Base-by-base conservation (phyloP, 169 alveolate genomes). In the Eimeria acervulina region DNA sequence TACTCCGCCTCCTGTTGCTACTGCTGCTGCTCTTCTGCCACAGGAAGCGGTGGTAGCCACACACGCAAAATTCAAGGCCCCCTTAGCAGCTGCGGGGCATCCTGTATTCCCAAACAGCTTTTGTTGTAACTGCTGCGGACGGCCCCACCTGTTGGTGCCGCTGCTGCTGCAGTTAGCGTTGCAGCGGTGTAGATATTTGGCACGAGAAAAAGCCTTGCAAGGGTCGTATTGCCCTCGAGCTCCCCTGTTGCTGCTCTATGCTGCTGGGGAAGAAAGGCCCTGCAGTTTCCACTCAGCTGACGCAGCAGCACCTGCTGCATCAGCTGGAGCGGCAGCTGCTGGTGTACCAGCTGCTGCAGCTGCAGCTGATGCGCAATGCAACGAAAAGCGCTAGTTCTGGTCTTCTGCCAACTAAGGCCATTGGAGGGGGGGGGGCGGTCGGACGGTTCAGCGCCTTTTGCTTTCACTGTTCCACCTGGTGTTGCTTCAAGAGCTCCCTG, bases 401-500 rank as follows among this genome's bases (percentile, higher is more conserved):
- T 26, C 28, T 28, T 21, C 70, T 81, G 44, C 31, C 72, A 26
- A 19, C 21, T 31, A 28, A 81, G 44, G 42, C 72, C 51, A 31
- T 47, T 28, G n/a, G n/a, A n/a, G n/a, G n/a, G n/a, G n/a, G n/a
- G n/a, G 26, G 6, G 72, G 28, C n/a, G 13, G 72, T n/a, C 38
- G 33, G 13, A 28, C 90, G 6, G 33, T 28, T 5, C 40, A 47
- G 90, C 44, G 31, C 70, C 28, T 84, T n/a, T 80, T 36, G 78
- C 40, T 40, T 31, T 26, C 52, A 70, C 76, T 84, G 55, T 55
- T 84, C 80, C 92, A 7, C 55, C 15, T 83, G 76, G 52, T 31
- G 91, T 55, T 84, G 52, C 93, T 26, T 84, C 93, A 84, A n/a
- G 93, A 84, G 93, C 93, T 84, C 55, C 93, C 93, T 59, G 93